Conservation (phyloP, 257 asterid species). For the Thymus mandschuricus region DNA sequence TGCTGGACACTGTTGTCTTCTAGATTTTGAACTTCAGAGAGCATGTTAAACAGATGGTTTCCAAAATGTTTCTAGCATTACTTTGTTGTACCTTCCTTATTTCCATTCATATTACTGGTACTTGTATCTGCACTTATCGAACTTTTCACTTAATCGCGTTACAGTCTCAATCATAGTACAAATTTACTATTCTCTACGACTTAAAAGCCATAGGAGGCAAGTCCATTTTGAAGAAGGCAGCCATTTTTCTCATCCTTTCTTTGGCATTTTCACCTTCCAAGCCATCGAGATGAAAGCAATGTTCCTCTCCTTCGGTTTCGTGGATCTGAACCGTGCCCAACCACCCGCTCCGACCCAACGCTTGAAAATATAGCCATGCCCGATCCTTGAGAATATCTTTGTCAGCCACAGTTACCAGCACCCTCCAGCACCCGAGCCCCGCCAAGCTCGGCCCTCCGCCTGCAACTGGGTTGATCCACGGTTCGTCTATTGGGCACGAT, state of each 20-base stretch:
- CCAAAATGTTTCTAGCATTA: conserved; percentile 5
- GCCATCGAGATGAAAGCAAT: conserved; percentile 42
- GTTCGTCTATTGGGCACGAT: conserved; percentile 35
- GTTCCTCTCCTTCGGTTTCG: conserved; percentile 42
- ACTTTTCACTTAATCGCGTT: neutral
- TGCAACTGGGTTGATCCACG: conserved; percentile 43
- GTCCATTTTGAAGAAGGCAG: conserved; percentile 46
- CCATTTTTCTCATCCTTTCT: conserved; percentile 39
- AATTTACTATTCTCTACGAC: neutral
- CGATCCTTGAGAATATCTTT: conserved; percentile 49
- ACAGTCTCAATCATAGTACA: neutral
- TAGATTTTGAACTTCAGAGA: conserved; percentile 31
- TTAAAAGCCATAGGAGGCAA: conserved; percentile 25
- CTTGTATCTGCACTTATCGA: neutral
- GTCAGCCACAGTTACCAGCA: conserved; percentile 41
- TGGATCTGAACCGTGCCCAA: conserved; percentile 45
- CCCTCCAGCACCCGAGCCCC: conserved; percentile 38
- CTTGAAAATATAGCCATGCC: conserved; percentile 39
- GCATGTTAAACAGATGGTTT: neutral
- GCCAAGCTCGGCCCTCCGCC: conserved; percentile 28
- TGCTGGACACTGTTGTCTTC: conserved; percentile 95
- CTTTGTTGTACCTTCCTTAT: conserved; percentile 18
- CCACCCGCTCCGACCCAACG: conserved; percentile 47
- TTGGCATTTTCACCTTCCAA: conserved; percentile 38
- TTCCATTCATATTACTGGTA: neutral